A percentile compares a stretch with the other conserved stretches of the same genome.
Evolutionary conservation across 78 protist genomes (phyloP).

Genomic region (Cavenderia fasciculata): DNA sequence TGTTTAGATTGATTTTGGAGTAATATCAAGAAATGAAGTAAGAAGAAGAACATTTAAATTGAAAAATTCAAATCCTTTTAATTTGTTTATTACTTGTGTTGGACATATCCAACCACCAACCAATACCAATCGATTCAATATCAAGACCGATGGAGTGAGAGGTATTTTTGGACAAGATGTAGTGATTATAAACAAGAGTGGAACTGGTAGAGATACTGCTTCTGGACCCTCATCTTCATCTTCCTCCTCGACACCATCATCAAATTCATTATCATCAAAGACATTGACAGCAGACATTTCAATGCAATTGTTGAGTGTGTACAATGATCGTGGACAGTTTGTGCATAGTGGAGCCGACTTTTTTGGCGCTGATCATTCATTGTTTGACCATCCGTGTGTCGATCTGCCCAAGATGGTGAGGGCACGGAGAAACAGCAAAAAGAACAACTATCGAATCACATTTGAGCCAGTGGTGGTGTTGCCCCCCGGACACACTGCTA

Average conservation of each 20-base stretch:
- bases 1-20: slow-evolving; percentile 36
- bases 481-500: slow-evolving; percentile 5
- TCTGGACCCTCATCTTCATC: too few relatives aligned
- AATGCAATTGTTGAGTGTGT: neutral
- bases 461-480: too few relatives aligned
- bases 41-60: neutral
- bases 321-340: slow-evolving; percentile 11
- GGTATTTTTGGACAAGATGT: too few relatives aligned
- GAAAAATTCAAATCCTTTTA: slow-evolving; percentile 33
- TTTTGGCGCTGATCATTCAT: neutral
- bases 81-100: slow-evolving; percentile 16
- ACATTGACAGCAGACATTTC: too few relatives aligned
- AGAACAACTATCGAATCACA: too few relatives aligned
- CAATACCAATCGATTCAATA: neutral
- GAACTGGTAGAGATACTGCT: too few relatives aligned
- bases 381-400: neutral
- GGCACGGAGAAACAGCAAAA: too few relatives aligned
- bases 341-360: neutral
- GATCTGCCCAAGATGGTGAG: neutral
- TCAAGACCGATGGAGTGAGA: too few relatives aligned
- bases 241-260: too few relatives aligned
- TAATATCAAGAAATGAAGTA: neutral
- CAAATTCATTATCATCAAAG: too few relatives aligned
- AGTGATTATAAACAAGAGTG: too few relatives aligned
- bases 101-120: neutral